Percentiles rank a stretch among this genome's conserved stretches.
phyloP scores from a whole-genome alignment of 2,329 filamentous ascomycete species.

The Trichoderma aggressivum region DNA sequence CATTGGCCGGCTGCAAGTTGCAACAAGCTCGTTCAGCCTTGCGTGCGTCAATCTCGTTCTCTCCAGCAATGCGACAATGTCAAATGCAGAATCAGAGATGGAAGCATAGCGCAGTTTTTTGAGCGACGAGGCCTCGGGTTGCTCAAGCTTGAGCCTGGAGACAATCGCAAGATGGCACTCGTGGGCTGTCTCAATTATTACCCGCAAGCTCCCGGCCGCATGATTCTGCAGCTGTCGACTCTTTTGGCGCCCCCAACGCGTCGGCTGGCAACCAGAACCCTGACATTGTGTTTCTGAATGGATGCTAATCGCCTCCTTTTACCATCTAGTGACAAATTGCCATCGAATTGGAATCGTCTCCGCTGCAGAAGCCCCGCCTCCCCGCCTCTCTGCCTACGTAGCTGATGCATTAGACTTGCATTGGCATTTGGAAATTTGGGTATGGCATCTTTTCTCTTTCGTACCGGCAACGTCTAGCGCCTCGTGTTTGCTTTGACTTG shows the following conservation, averaged over 20 bases:
- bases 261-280: not conserved
- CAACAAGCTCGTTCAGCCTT: not conserved
- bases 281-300: slow-evolving; percentile 13
- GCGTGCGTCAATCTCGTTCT: not conserved
- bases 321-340: slow-evolving; percentile 8
- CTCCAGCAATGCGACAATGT: not conserved
- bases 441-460: not conserved
- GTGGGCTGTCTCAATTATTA: not conserved
- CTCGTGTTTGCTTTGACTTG: not conserved
- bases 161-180: not conserved
- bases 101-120: not conserved
- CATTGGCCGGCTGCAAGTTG: not conserved
- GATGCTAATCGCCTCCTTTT: slow-evolving; percentile 13
- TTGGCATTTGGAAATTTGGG: slow-evolving; percentile 14
- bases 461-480: not conserved
- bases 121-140: not conserved
- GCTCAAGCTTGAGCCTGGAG: not conserved
- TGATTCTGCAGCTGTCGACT: not conserved
- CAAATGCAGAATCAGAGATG: not conserved
- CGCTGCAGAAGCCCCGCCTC: slow-evolving; percentile 16
- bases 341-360: slow-evolving; percentile 19
- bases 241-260: not conserved
- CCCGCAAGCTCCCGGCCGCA: slow-evolving; percentile 1
- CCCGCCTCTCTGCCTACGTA: slow-evolving; percentile 16
- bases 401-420: slow-evolving; percentile 15